Evolutionary conservation across 148 eudicot species (phyloP).

Genomic region (Amaranthus cruentus): DNA sequence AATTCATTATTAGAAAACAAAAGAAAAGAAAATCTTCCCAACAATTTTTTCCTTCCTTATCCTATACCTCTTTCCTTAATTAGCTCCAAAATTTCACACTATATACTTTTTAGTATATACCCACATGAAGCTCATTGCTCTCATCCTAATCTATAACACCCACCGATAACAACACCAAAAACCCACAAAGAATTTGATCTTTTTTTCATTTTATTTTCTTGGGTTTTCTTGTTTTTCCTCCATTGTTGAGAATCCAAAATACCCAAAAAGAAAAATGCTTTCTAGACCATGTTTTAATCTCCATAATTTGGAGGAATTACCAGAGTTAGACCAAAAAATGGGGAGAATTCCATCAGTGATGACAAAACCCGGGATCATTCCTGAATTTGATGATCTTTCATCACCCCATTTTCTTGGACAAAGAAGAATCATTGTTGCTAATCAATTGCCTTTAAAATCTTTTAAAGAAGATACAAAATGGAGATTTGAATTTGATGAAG

Average conservation of each 20-base stretch:
- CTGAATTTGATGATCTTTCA: constrained; percentile 32
- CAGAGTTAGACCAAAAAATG: constrained; percentile 15
- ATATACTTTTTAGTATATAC: neutral
- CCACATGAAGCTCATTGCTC: constrained; percentile 26
- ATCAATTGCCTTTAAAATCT: constrained; percentile 53
- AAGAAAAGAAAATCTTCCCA: neutral
- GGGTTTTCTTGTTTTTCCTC: neutral
- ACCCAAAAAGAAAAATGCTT: constrained; percentile 13
- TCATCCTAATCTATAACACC: constrained; percentile 25
- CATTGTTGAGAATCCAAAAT: neutral
- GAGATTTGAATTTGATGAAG: constrained; percentile 54
- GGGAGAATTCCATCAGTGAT: constrained; percentile 36
- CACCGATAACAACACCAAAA: neutral
- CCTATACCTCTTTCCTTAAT: constrained; percentile 18
- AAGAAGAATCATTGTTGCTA: constrained; percentile 47
- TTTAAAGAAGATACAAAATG: constrained; percentile 28
- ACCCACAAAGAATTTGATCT: constrained; percentile 4
- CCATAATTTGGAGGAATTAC: constrained; percentile 13
- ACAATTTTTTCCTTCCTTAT: constrained; percentile 18
- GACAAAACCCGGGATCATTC: constrained; percentile 45
- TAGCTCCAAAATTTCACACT: constrained; percentile 2
- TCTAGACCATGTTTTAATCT: constrained; percentile 28
- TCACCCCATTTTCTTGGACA: constrained; percentile 20
- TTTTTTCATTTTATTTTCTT: neutral
- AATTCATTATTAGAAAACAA: neutral